Conservation (phyloP, 1,284 basidiomycete species). For the Porodaedalea pini region DNA sequence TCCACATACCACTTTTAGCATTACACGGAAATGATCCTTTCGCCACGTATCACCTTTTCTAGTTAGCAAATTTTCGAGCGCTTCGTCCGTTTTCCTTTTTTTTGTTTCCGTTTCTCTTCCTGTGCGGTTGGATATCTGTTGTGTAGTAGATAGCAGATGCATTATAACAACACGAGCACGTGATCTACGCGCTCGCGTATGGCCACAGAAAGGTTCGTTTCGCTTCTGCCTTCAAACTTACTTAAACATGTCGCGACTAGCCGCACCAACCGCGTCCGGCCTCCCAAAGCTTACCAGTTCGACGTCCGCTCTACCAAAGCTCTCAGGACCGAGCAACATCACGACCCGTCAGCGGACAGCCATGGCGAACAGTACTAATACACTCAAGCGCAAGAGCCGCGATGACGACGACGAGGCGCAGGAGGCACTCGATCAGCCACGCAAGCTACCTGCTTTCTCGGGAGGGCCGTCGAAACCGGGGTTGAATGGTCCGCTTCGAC, state of each 20-base stretch:
- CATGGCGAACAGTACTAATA: slow-evolving; percentile 16
- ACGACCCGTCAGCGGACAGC: slow-evolving; percentile 7
- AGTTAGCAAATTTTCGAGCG: too few relatives aligned
- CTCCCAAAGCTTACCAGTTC: slow-evolving; percentile 8
- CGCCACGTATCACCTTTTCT: too few relatives aligned
- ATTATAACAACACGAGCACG: slow-evolving; percentile 1
- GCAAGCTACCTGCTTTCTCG: slow-evolving; percentile 46
- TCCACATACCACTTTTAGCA: too few relatives aligned
- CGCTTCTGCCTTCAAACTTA: not conserved
- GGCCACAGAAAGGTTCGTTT: slow-evolving; percentile 8
- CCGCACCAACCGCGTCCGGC: slow-evolving; percentile 8
- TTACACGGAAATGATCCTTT: too few relatives aligned
- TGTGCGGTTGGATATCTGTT: too few relatives aligned
- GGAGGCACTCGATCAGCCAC: slow-evolving; percentile 36
- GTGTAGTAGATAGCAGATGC: too few relatives aligned
- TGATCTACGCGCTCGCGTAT: not conserved
- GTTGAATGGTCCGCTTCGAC: slow-evolving; percentile 35
- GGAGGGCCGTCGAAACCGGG: slow-evolving; percentile 28
- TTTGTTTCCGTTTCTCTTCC: too few relatives aligned
- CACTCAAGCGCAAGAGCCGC: slow-evolving; percentile 42
- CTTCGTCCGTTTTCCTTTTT: too few relatives aligned
- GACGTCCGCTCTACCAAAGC: slow-evolving; percentile 5
- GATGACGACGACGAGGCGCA: slow-evolving; percentile 32
- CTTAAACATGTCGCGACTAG: slow-evolving; percentile 18
- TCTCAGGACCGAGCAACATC: slow-evolving; percentile 1